Evolutionary conservation across 1,284 basidiomycete species (phyloP).

Genomic region (Cryptococcus sp.): DNA sequence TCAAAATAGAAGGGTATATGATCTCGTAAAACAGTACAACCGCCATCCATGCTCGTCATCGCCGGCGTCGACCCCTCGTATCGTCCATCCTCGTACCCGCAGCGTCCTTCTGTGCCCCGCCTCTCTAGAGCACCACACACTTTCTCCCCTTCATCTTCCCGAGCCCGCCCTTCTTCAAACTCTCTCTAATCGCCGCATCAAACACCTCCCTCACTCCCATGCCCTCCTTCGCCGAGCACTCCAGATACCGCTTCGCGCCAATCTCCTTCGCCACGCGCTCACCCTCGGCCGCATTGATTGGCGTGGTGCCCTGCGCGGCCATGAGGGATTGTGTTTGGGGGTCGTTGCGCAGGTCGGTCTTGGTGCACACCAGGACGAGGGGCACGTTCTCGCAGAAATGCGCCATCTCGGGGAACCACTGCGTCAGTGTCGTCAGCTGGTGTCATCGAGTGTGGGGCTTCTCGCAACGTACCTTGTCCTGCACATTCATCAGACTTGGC

Average conservation of each 20-base stretch:
- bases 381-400: slow-evolving; percentile 96
- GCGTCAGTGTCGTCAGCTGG: slow-evolving; percentile 7
- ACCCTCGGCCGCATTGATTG: slow-evolving; percentile 78
- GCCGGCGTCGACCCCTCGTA: background rate
- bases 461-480: slow-evolving; percentile 59
- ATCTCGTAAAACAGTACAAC: slow-evolving; percentile 3
- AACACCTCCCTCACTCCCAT: slow-evolving; percentile 91
- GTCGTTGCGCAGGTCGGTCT: slow-evolving; percentile 86
- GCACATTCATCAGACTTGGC: slow-evolving; percentile 88
- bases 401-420: slow-evolving; percentile 98
- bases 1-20: background rate
- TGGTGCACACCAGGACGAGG: slow-evolving; percentile 87
- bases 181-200: slow-evolving; percentile 80
- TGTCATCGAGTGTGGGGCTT: background rate
- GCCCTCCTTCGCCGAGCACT: slow-evolving; percentile 91
- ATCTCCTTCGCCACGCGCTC: slow-evolving; percentile 80
- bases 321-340: slow-evolving; percentile 87
- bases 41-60: background rate
- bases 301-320: slow-evolving; percentile 80
- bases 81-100: background rate
- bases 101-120: background rate
- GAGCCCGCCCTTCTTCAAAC: slow-evolving; percentile 63
- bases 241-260: slow-evolving; percentile 81
- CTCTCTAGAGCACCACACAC: slow-evolving; percentile 68
- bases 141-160: slow-evolving; percentile 70